Evolutionary conservation across 2,329 filamentous ascomycete genomes (phyloP), one percentile per base, ranked within the genome.

Genomic region (Dactylonectria macrodidyma): DNA sequence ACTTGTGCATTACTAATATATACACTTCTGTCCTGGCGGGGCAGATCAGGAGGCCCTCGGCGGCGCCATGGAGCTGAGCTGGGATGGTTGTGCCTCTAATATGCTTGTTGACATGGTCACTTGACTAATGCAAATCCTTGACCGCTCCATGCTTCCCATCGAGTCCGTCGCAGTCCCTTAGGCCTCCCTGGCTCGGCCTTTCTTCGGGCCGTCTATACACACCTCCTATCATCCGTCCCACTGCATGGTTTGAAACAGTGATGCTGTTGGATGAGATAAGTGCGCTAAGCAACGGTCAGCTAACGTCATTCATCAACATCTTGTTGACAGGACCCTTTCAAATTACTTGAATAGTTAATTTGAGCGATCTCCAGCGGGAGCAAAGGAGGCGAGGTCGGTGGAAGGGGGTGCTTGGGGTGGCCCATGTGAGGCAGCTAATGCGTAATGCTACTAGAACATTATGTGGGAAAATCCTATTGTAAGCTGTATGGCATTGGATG

Each of bases 261-360:
- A 57, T 47, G 9, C 22, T 33, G 3, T 57, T 57, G 3, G 19
- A 30, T 50, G 4, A 57, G 36, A 33, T 4, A 47, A 57, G 22
- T 57, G 22, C 24, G 14, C 54, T 3, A 41, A 44, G 34, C 7
- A 57, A 46, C 12, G 1, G 12, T 57, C 38, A 16, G 54, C 38
- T 6, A 44, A 57, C 16, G 41, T 12, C 10, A 56, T 56, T 56
- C 7, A 57, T 46, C 26, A 4, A 19, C 3, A 57, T 57, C 54
- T 57, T 57, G 3, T 57, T n/a, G 3, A 57, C 3, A 57, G 14
- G 12, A 12, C 12, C 36, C 54, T 57, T 57, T 57, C 11, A 57
- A 57, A 44, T 57, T 57, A 57, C 36, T 57, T 46, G 3, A 57
- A 46, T 57, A 33, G 22, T 19, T 57, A 57, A 57, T 57, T 46